phyloP scores from a whole-genome alignment of 371 early-diverging fungal genomes.

The Apophysomyces trapeziformis region DNA sequence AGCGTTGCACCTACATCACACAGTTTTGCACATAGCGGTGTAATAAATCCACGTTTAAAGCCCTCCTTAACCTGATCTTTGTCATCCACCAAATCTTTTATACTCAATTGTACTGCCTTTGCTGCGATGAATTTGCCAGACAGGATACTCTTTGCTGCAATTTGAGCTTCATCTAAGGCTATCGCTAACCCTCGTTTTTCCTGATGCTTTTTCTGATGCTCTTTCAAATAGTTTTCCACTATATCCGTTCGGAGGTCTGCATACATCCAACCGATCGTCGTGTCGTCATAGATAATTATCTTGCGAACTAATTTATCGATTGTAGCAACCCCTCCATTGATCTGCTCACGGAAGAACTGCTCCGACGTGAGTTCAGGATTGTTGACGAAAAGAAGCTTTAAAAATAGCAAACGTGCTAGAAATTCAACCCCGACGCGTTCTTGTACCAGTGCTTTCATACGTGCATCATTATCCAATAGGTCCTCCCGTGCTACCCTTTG shows the following conservation, averaged over 20 bases:
- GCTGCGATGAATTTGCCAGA: background rate
- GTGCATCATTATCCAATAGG: background rate
- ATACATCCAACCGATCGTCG: background rate
- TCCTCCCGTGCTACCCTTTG: background rate
- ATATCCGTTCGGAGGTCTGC: background rate
- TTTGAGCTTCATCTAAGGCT: conserved; percentile 32
- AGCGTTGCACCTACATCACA: conserved; percentile 21
- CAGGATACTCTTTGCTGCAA: conserved; percentile 22
- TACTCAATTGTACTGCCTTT: background rate
- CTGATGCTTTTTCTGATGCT: background rate
- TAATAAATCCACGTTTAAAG: conserved; percentile 28
- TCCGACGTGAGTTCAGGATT: conserved; percentile 19
- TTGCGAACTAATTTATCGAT: background rate
- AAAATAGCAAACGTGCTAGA: conserved; percentile 23
- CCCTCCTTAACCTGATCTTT: background rate
- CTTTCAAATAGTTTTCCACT: too few relatives aligned
- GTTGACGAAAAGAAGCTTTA: conserved; percentile 15
- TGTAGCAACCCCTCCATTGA: conserved; percentile 23
- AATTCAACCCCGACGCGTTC: conserved; percentile 15
- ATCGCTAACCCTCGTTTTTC: conserved; percentile 24
- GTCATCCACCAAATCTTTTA: background rate
- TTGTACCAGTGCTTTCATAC: background rate
- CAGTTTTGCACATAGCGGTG: conserved; percentile 23
- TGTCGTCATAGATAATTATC: background rate
- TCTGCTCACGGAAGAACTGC: conserved; percentile 33